phyloP scores from a whole-genome alignment of 768 basidiomycete genomes.

The Phaeotremella fagi region DNA sequence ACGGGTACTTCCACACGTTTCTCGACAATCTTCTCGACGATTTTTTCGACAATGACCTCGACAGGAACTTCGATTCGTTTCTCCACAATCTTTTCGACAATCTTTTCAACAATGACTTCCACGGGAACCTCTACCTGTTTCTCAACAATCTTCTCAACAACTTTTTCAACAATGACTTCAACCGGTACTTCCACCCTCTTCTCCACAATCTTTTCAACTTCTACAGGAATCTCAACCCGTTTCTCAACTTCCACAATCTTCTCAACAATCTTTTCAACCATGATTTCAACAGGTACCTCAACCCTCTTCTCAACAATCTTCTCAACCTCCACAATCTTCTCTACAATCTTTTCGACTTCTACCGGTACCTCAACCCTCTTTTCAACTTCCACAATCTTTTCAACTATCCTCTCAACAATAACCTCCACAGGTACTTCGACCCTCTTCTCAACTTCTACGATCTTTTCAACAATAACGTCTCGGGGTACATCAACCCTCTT shows the following conservation, averaged over 20 bases:
- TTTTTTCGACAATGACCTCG: constrained; percentile 19
- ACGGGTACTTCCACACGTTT: constrained; percentile 28
- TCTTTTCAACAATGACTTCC: constrained; percentile 38
- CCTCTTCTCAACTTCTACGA: constrained; percentile 32
- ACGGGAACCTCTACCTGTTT: constrained; percentile 33
- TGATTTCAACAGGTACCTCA: constrained; percentile 33
- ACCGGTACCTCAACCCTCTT: constrained; percentile 8
- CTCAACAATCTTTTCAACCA: constrained; percentile 28
- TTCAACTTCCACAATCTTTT: constrained; percentile 11
- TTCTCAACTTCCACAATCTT: constrained; percentile 30
- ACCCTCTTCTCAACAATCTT: constrained; percentile 31
- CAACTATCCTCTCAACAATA: constrained; percentile 32
- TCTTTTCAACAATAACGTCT: constrained; percentile 31
- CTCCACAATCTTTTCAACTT: constrained; percentile 22
- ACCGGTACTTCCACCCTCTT: constrained; percentile 39
- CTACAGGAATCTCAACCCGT: constrained; percentile 25
- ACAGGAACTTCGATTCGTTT: constrained; percentile 33
- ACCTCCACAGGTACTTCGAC: constrained; percentile 30
- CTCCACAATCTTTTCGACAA: constrained; percentile 30
- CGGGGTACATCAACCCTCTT: constrained; percentile 28
- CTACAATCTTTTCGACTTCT: constrained; percentile 24
- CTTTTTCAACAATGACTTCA: constrained; percentile 16
- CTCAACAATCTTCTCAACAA: constrained; percentile 36
- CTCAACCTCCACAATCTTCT: constrained; percentile 29
- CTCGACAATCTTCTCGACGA: constrained; percentile 19